These are phyloP conservation scores for Tremellales sp. DNA, from an alignment of 1,284 basidiomycete genomes.

Conservation along the genomic window DNA sequence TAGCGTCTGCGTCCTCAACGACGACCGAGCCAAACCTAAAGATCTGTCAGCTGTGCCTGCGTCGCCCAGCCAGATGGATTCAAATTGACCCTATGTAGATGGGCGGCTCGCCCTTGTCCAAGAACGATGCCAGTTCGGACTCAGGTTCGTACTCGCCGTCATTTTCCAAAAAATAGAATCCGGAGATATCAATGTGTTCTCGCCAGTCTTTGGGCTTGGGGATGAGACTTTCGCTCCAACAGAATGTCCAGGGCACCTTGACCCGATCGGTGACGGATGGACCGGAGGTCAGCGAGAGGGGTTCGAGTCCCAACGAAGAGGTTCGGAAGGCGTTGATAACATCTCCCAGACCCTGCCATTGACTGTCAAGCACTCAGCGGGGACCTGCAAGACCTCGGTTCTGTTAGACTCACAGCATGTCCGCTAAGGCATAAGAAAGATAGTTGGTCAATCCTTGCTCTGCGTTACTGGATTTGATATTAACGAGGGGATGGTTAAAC, in stretches of 20 bases:
- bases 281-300: slow-evolving; percentile 54
- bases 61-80: too few species aligned
- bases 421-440: slow-evolving; percentile 57
- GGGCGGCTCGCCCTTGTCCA: slow-evolving; percentile 56
- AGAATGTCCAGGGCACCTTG: slow-evolving; percentile 66
- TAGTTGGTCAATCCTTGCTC: slow-evolving; percentile 57
- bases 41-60: background rate
- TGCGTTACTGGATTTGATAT: slow-evolving; percentile 56
- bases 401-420: slow-evolving; percentile 46
- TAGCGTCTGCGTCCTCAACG: slow-evolving; percentile 57
- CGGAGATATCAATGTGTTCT: slow-evolving; percentile 61
- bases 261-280: slow-evolving; percentile 58
- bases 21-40: slow-evolving; percentile 61
- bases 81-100: slow-evolving; percentile 59
- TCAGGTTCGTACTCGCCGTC: slow-evolving; percentile 54
- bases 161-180: slow-evolving; percentile 61
- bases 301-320: slow-evolving; percentile 54
- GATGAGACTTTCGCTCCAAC: slow-evolving; percentile 62
- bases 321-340: slow-evolving; percentile 61
- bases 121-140: slow-evolving; percentile 53
- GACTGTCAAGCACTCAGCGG: slow-evolving; percentile 1
- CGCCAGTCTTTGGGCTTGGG: slow-evolving; percentile 64
- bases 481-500: slow-evolving; percentile 64
- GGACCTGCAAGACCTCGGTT: background rate
- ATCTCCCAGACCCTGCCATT: slow-evolving; percentile 54